Conservation (phyloP, 1,284 basidiomycete genomes). For the Ceratorhiza oryzae-sativae region DNA sequence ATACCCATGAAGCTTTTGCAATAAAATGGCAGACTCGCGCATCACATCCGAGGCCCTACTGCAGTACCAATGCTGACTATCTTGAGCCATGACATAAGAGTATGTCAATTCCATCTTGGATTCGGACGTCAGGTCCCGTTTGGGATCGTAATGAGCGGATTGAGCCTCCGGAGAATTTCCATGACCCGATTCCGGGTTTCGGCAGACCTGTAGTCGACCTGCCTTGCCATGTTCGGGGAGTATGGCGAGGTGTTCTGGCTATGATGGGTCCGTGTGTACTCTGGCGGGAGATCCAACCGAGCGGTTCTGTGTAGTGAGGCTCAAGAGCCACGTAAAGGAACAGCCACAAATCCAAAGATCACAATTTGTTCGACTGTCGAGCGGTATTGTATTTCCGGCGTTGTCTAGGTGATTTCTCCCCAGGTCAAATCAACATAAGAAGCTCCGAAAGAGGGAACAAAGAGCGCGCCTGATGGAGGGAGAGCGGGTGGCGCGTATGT, state of each 20-base stretch:
- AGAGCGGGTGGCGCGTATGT: constrained; percentile 14
- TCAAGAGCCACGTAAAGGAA: too few relatives aligned
- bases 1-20: constrained; percentile 82
- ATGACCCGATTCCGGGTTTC: constrained; percentile 21
- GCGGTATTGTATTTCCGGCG: too few relatives aligned
- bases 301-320: too few relatives aligned
- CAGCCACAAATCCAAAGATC: too few relatives aligned
- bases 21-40: constrained; percentile 73
- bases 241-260: neutral
- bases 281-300: too few relatives aligned
- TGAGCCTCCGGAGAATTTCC: constrained; percentile 7
- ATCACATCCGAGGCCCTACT: constrained; percentile 60
- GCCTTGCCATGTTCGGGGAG: neutral
- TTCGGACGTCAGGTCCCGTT: neutral
- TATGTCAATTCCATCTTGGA: constrained; percentile 19
- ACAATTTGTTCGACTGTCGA: too few relatives aligned
- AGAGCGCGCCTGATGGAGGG: constrained; percentile 7
- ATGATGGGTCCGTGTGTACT: neutral
- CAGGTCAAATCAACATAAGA: neutral
- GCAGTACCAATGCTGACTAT: constrained; percentile 72
- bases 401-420: too few relatives aligned
- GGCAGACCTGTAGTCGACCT: constrained; percentile 2
- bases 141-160: neutral
- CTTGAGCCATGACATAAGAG: constrained; percentile 23
- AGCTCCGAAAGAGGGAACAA: neutral